Evolutionary conservation across 148 eudicot genomes (phyloP).

Genomic region (Cornus kousa): DNA sequence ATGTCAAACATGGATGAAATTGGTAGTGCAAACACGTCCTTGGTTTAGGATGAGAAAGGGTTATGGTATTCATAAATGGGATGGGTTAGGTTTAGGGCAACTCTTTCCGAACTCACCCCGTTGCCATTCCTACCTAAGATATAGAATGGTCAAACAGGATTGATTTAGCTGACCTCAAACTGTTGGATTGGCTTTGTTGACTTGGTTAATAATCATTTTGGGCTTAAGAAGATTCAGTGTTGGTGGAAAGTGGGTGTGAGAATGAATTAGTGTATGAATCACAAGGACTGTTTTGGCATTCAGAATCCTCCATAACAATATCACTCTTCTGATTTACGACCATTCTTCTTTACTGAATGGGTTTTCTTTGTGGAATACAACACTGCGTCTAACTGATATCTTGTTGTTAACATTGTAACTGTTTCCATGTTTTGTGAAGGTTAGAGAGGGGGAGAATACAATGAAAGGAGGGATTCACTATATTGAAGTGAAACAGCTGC

Average conservation of each 20-base stretch:
- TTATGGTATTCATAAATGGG: too few relatives aligned
- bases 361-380: neutral
- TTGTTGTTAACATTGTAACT: constrained; percentile 6
- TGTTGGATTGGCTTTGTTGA: too few relatives aligned
- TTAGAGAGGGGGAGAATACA: constrained; percentile 35
- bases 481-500: constrained; percentile 75
- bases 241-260: neutral
- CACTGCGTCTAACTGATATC: neutral
- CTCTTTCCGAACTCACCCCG: too few relatives aligned
- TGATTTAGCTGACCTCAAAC: too few relatives aligned
- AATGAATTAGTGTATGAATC: neutral
- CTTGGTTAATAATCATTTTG: too few relatives aligned
- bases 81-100: too few relatives aligned
- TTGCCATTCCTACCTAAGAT: too few relatives aligned
- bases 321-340: neutral
- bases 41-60: too few relatives aligned
- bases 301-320: neutral
- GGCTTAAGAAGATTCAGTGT: neutral
- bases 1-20: too few relatives aligned
- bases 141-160: too few relatives aligned
- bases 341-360: neutral
- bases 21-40: too few relatives aligned
- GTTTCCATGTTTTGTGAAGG: constrained; percentile 41
- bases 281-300: neutral
- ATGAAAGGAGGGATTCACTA: constrained; percentile 67